Evolutionary conservation across 768 basidiomycete species (phyloP).

Genomic region (Trametes gibbosa): DNA sequence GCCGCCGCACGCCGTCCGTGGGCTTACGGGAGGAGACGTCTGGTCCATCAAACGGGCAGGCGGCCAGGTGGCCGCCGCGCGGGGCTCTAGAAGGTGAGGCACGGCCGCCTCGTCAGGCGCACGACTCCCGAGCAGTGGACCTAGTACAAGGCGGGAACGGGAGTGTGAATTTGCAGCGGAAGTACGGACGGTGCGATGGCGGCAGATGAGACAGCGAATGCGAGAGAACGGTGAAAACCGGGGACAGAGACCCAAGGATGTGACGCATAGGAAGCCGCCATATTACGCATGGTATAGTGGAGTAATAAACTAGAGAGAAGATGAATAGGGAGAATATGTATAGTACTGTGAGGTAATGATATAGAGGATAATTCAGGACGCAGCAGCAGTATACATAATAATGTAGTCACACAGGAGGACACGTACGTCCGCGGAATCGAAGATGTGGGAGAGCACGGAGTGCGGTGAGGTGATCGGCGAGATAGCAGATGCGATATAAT

Average conservation of each 20-base stretch:
- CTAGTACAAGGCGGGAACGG: no score
- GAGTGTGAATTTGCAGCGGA: not conserved
- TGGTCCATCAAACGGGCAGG: not conserved
- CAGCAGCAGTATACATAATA: conserved; percentile 17
- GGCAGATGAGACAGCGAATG: not conserved
- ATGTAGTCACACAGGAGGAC: conserved; percentile 9
- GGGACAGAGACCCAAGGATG: not conserved
- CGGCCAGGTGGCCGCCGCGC: not conserved
- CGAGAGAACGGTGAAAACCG: not conserved
- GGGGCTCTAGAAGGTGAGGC: not conserved
- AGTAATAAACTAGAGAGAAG: conserved; percentile 12
- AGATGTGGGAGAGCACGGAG: conserved; percentile 4
- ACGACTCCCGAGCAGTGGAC: not conserved
- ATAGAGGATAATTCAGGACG: conserved; percentile 18
- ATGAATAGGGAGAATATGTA: conserved; percentile 5
- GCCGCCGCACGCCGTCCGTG: not conserved
- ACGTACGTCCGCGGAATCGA: conserved; percentile 1
- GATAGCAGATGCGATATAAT: conserved; percentile 13
- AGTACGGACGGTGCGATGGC: not conserved
- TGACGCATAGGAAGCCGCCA: not conserved
- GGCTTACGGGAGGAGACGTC: not conserved
- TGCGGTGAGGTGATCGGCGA: conserved; percentile 7
- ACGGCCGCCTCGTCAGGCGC: not conserved
- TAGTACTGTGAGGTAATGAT: conserved; percentile 15
- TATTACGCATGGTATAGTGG: conserved; percentile 11